Base-by-base conservation (phyloP, 441 rosid genomes). In the Gossypium trilobum region DNA sequence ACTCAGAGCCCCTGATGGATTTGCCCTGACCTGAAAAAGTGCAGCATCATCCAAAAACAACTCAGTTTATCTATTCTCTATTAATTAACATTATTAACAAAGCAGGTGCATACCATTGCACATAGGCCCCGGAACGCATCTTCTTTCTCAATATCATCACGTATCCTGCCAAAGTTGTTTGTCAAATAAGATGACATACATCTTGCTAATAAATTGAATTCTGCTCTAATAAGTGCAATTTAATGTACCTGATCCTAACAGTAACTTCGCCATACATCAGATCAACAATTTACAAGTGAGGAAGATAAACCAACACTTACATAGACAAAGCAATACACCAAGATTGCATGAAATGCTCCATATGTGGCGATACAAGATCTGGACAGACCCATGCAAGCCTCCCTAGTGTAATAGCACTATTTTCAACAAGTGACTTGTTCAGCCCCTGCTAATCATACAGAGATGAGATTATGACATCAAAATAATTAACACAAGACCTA, bases 351-450 rank as follows among this genome's bases (percentile, higher is more conserved):
- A 88, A 90, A 87, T 88, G 95, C 81, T 90, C 91, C 92, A 88
- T 83, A 68, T 85, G 92, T 0, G 91, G 92, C 3, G 91, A 77
- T 54, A 90, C 93, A 17, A 95, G 79, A 78, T 95, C 98, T 55
- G 99, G 97, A 78, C 95, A 93, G 77, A 91, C 91, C 99, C 98
- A 95, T 36, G 98, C 93, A 78, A 95, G 87, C 84, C 98, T 90
- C 61, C 99, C 99, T 25, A 95, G 88, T 31, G 99, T 93, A 74
- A 95, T 95, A 70, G 99, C 96, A 82, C 95, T 89, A 85, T 91
- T 93, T 81, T 95, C 98, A 70, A 93, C 71, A 29, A 93, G 86
- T 66, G 98, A 87, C 76, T 90, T 93, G 78, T 93, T 87, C 56
- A 91, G 84, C 82, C 77, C 93, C 99, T 93, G 89, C 68, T 77